Base-by-base conservation (phyloP, 129 eudicot species). In the Chrysanthemum makinoi region DNA sequence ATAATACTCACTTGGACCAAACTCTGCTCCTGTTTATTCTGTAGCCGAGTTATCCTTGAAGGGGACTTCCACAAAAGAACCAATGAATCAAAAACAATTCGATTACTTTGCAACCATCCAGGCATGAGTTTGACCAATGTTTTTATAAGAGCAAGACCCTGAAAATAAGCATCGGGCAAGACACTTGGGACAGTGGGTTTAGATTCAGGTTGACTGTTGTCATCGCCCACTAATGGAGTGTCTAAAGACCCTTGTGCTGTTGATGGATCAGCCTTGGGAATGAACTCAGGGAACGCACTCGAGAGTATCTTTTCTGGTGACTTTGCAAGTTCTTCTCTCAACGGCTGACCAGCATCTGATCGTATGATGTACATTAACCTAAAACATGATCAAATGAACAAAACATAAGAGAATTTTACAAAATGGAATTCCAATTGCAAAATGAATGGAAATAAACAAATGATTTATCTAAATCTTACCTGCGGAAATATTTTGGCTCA, bases 341-440 rank as follows among this genome's bases (percentile, higher is more conserved):
- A 82, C 18, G 99, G 96, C 66, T 94, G 99, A 59, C 99, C 99
- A 84, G 94, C 99, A 86, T 94, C 99, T 46, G 99, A 94, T 24
- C 88, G 84, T 64, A 94, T 88, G 70, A 94, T 94, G 80, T 94
- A 94, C 96, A 94, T 90, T 70, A 94, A 90, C 84, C 99, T 94
- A 79, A 64, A 85, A 59, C 53, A 65, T 20, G 70, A 65, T 64
- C 79, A 51, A 58, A 74, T 70, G 44, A 11, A 43, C 46, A 62
- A 65, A 58, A 63, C 0, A 10, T 51, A 71, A 75, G 6, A 26
- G 46, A 12, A 62, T 50, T 54, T 67, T 26, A 57, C 35, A 63
- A 12, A 74, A 24, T 46, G 16, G 35, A 48, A 44, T 49, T 61
- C 19, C 26, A 54, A 17, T 24, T 52, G 58, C 51, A 53, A 22